Evolutionary conservation across 257 asterid species (phyloP).

Genomic region (Thymus quinquecostatus): DNA sequence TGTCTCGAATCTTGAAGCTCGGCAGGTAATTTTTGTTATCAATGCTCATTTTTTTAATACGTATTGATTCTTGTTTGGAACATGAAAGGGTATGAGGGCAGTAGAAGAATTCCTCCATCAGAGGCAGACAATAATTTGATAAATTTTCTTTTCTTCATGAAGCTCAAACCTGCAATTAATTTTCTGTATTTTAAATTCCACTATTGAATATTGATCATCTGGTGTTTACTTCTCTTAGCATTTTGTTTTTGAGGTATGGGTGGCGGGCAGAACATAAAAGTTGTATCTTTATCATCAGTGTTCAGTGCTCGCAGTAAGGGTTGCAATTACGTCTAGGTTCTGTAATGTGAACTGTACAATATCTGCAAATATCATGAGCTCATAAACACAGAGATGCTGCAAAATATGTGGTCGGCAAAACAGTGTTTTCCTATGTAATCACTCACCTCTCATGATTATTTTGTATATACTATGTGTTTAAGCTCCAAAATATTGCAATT

Average conservation of each 20-base stretch:
- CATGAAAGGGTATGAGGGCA: background rate
- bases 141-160: background rate
- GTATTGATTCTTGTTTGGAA: constrained; percentile 12
- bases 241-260: background rate
- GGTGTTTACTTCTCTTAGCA: background rate
- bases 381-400: background rate
- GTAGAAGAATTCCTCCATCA: background rate
- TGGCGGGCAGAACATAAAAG: constrained; percentile 3
- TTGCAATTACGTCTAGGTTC: background rate
- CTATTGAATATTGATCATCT: background rate
- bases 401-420: background rate
- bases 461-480: background rate
- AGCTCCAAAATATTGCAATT: background rate
- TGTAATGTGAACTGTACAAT: background rate
- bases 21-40: constrained; percentile 61
- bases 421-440: background rate
- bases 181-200: background rate
- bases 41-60: background rate
- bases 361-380: background rate
- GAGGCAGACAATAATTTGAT: background rate
- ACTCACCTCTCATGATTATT: background rate
- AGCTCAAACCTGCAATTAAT: background rate
- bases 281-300: background rate
- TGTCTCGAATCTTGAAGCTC: constrained; percentile 96
- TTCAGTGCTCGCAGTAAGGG: background rate